A percentile compares a stretch with the other conserved stretches of the same genome.
Conservation (phyloP, 768 basidiomycete genomes). For the Calocera viscosa region DNA sequence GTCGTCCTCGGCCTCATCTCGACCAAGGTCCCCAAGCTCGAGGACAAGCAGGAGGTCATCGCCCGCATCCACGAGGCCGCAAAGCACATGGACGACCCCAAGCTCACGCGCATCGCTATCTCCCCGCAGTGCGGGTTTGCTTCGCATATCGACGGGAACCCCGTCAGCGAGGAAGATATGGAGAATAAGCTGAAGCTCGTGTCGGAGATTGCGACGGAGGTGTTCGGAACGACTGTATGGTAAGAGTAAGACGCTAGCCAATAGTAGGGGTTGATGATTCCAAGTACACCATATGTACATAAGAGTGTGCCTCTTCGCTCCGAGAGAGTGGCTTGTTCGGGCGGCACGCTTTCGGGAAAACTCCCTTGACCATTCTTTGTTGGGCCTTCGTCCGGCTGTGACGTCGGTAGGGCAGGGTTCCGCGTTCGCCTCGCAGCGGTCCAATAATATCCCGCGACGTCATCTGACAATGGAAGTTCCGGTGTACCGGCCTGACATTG, state of each 20-base stretch:
- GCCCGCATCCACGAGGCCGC: constrained; percentile 44
- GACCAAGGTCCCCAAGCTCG: constrained; percentile 39
- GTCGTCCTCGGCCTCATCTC: constrained; percentile 36
- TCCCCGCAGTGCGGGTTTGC: constrained; percentile 57
- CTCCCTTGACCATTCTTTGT: no score
- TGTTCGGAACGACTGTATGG: constrained; percentile 1
- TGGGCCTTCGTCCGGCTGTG: no score
- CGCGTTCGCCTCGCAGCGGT: no score
- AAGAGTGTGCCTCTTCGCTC: no score
- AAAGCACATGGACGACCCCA: constrained; percentile 35
- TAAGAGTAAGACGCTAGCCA: neutral
- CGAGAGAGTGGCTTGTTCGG: no score
- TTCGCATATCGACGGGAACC: constrained; percentile 46
- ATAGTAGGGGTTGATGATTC: neutral
- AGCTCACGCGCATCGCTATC: constrained; percentile 36
- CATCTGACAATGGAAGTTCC: no score
- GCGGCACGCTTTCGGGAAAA: no score
- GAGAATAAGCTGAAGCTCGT: constrained; percentile 37
- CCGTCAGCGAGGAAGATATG: constrained; percentile 40
- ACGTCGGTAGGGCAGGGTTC: no score
- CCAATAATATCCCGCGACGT: no score
- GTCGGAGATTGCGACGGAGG: constrained; percentile 30
- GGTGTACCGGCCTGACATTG: no score
- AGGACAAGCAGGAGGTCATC: constrained; percentile 39
- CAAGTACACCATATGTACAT: neutral